Conservation (phyloP, 495 filamentous ascomycete genomes). For the Letharia lupina region DNA sequence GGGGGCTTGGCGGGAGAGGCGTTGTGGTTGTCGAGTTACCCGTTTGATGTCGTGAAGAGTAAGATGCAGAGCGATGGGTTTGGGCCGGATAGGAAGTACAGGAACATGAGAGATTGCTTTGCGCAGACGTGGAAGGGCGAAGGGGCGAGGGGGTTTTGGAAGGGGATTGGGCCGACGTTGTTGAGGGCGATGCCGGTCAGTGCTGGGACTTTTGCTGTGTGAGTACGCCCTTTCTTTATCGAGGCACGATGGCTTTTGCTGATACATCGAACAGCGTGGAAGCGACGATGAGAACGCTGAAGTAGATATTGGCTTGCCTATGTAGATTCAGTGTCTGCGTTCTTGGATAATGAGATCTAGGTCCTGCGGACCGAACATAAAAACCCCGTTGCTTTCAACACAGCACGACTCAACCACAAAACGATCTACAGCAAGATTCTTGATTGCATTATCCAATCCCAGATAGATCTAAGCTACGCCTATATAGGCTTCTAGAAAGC, state of each 20-base stretch:
- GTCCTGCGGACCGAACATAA: too few species aligned
- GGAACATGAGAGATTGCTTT: slow-evolving; percentile 84
- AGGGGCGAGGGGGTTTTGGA: slow-evolving; percentile 86
- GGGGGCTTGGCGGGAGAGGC: slow-evolving; percentile 91
- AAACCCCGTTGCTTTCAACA: too few species aligned
- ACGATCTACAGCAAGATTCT: too few species aligned
- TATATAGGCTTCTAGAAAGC: too few species aligned
- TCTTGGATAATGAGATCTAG: not conserved
- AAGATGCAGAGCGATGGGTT: slow-evolving; percentile 99
- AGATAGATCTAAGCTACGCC: too few species aligned
- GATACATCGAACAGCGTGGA: slow-evolving; percentile 17
- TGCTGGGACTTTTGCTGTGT: slow-evolving; percentile 88
- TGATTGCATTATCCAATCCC: too few species aligned
- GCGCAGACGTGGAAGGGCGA: slow-evolving; percentile 69
- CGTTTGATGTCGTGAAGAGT: slow-evolving; percentile 95
- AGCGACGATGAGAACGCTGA: slow-evolving; percentile 24
- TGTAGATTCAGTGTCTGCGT: not conserved
- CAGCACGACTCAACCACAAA: too few species aligned
- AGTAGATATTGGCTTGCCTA: not conserved
- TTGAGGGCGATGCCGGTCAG: slow-evolving; percentile 95
- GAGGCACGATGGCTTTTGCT: not conserved
- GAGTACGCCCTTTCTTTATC: slow-evolving; percentile 10
- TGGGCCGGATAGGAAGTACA: slow-evolving; percentile 58
- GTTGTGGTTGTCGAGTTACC: slow-evolving; percentile 87
- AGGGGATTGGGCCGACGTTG: slow-evolving; percentile 86